Base-by-base conservation (phyloP, 306 rosid species). In the Corylus americana region DNA sequence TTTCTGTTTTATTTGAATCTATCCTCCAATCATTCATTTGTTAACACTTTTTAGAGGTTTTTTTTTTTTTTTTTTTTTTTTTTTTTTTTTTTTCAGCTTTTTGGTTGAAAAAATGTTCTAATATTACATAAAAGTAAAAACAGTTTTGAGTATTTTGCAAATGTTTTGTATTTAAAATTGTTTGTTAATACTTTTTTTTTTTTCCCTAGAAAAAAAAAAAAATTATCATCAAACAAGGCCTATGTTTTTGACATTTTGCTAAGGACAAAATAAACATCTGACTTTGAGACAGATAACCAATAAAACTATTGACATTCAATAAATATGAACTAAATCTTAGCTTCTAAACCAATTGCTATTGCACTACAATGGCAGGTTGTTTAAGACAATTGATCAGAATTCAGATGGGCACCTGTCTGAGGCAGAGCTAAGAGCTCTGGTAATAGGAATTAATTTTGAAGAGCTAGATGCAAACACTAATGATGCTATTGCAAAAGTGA, bases 361-460 rank as follows among this genome's bases (percentile, higher is more conserved):
- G 39, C 64, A 10, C n/a, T 44, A 63, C 18, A 75, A 20, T 75
- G 45, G 10, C 82, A 85, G 85, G 85, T 78, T 88, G 47, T 85
- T 88, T 69, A 66, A 22, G 66, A 78, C 84, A 62, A 80, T 88
- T 35, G 84, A 79, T 71, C 50, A 49, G 62, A 66, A 80, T 45
- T 77, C 61, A 20, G 74, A 83, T 7, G 90, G 91, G 39, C 53
- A 47, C 59, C 77, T 83, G 37, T 75, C 78, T 16, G 68, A 50
- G 9, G 73, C 70, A 3, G 89, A 88, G 18, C 49, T 85, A 61
- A 85, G 85, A 80, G 80, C 87, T 64, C 69, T 80, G 79, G 55
- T 83, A 10, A 57, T 79, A 70, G 88, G 87, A 71, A 62, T 87
- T 59, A 77, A 82, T 68, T 74, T 82, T n/a, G 78, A 85, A 49